phyloP scores from a whole-genome alignment of 768 basidiomycete species.

The Termitomyces eurrhizus region DNA sequence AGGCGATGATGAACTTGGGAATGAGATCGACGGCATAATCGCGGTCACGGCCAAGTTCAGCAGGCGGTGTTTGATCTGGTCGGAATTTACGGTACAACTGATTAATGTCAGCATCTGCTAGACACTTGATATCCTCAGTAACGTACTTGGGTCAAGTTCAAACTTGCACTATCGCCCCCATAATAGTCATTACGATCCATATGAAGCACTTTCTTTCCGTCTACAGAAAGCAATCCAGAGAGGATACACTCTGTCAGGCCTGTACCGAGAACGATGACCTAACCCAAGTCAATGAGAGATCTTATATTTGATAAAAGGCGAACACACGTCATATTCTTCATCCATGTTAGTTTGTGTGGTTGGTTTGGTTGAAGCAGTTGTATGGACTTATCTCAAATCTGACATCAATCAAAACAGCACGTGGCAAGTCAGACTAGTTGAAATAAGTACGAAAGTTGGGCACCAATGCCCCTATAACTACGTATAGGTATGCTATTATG shows the following conservation, averaged over 20 bases:
- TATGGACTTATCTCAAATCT: slow-evolving; percentile 10
- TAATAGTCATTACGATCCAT: slow-evolving; percentile 99
- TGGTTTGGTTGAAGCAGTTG: slow-evolving; percentile 15
- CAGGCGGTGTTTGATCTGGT: slow-evolving; percentile 65
- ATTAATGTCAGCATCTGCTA: slow-evolving; percentile 2
- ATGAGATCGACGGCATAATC: slow-evolving; percentile 98
- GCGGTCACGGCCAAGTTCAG: slow-evolving; percentile 90
- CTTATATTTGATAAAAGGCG: not conserved
- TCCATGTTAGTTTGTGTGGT: slow-evolving; percentile 62
- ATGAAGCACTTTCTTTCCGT: slow-evolving; percentile 99
- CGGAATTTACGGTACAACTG: slow-evolving; percentile 98
- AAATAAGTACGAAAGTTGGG: not conserved
- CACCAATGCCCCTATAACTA: not conserved
- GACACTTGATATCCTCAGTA: slow-evolving; percentile 2
- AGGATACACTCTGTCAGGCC: slow-evolving; percentile 98
- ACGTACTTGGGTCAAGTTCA: slow-evolving; percentile 93
- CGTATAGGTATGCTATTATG: slow-evolving; percentile 11
- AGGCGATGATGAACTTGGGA: slow-evolving; percentile 99
- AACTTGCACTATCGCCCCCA: slow-evolving; percentile 93
- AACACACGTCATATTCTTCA: slow-evolving; percentile 93
- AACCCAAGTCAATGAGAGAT: slow-evolving; percentile 15
- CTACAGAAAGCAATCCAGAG: slow-evolving; percentile 96
- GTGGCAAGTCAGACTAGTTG: slow-evolving; percentile 7
- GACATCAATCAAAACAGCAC: slow-evolving; percentile 18
- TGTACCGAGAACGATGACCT: slow-evolving; percentile 93